Conservation (phyloP, 345 rosid species). For the Citrus hindsii region DNA sequence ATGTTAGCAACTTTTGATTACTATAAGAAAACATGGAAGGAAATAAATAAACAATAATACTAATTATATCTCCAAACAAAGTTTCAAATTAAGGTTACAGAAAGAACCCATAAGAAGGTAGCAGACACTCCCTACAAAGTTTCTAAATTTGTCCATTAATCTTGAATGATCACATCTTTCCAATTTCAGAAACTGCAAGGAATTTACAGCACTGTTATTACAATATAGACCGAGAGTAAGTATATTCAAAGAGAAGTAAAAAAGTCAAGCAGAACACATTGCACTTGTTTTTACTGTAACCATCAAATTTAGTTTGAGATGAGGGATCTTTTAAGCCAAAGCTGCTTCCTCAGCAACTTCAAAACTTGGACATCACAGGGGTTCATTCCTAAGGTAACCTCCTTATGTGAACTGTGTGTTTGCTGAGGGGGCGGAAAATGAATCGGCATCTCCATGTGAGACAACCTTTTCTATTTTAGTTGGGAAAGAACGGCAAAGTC, state of each 20-base stretch:
- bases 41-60: not conserved
- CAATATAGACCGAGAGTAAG: not conserved
- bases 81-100: not conserved
- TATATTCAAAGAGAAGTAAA: not conserved
- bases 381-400: not conserved
- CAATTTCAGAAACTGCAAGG: not conserved
- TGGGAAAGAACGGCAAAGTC: too few relatives aligned
- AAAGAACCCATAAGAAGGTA: not conserved
- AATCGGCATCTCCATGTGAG: too few relatives aligned
- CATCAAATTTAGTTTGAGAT: not conserved
- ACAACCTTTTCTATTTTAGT: too few relatives aligned
- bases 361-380: not conserved
- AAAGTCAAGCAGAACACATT: not conserved
- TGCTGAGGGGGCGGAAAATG: not conserved
- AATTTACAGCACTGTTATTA: not conserved
- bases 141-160: not conserved
- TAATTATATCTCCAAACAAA: conserved; percentile 4
- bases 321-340: not conserved
- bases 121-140: not conserved
- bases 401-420: not conserved
- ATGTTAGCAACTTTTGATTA: not conserved
- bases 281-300: not conserved
- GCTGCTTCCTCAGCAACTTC: not conserved
- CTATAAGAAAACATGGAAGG: not conserved
- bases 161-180: not conserved